phyloP scores from a whole-genome alignment of 345 rosid species.

The Physaria fendleri region DNA sequence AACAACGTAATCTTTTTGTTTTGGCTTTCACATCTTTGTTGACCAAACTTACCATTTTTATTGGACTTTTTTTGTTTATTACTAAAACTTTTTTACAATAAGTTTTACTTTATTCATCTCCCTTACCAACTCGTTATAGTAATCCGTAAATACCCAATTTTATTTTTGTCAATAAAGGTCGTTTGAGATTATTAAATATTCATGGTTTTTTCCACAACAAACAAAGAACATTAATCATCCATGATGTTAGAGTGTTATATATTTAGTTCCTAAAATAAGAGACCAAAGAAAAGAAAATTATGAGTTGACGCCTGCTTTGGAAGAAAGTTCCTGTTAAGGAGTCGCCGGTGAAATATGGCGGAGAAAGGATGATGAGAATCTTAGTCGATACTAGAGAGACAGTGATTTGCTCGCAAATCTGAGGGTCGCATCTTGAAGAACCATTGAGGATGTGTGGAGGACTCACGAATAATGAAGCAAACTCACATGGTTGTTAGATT shows the following conservation, averaged over 20 bases:
- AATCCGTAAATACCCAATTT: not conserved
- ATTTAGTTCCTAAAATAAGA: not conserved
- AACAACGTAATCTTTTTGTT: constrained; percentile 18
- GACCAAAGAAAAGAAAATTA: not conserved
- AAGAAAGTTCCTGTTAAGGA: too few species aligned
- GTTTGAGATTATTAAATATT: not conserved
- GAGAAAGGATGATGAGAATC: too few species aligned
- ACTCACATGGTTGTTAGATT: too few species aligned
- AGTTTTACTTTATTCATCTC: constrained; percentile 12
- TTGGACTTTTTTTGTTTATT: constrained; percentile 4
- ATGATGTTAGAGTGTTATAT: too few species aligned
- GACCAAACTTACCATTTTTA: constrained; percentile 26
- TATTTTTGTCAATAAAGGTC: constrained; percentile 5
- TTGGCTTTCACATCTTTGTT: constrained; percentile 27
- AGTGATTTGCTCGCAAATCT: too few species aligned
- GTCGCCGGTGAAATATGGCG: too few species aligned
- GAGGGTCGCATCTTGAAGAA: too few species aligned
- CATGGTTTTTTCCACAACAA: not conserved
- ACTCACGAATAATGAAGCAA: too few species aligned
- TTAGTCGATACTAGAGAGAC: too few species aligned
- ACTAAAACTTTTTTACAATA: constrained; percentile 9
- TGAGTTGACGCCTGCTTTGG: too few species aligned
- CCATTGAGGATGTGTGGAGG: too few species aligned
- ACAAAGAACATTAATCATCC: constrained; percentile 4
- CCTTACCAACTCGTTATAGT: constrained; percentile 27